These are phyloP conservation scores for Kazachstania martiniae DNA, from an alignment of 805 yeast species.

Conservation along the genomic window DNA sequence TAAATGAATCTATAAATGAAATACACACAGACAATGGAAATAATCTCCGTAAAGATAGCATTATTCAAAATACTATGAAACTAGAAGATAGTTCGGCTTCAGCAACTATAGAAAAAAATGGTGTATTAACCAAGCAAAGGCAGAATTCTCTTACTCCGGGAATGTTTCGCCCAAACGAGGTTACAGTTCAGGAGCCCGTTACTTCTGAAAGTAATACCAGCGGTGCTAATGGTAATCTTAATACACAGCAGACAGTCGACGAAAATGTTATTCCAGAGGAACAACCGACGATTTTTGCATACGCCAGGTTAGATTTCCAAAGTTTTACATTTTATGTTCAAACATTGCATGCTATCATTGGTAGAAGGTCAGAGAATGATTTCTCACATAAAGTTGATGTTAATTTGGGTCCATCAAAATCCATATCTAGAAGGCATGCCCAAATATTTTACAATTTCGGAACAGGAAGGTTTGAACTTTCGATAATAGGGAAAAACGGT, in stretches of 20 bases:
- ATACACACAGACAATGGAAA: too few species aligned
- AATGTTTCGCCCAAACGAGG: slow-evolving; percentile 18
- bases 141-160: slow-evolving; percentile 23
- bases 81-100: too few species aligned
- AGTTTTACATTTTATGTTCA: slow-evolving; percentile 92
- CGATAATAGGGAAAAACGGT: slow-evolving; percentile 90
- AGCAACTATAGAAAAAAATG: too few species aligned
- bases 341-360: slow-evolving; percentile 85
- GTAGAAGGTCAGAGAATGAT: slow-evolving; percentile 75
- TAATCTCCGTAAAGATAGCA: too few species aligned
- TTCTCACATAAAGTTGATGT: slow-evolving; percentile 72
- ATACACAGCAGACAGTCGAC: too few species aligned
- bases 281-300: slow-evolving; percentile 35
- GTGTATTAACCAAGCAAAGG: slow-evolving; percentile 10
- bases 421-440: slow-evolving; percentile 89
- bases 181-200: too few species aligned
- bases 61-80: too few species aligned
- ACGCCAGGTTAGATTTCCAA: slow-evolving; percentile 79
- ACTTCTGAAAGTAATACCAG: too few species aligned
- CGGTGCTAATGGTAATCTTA: too few species aligned
- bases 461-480: slow-evolving; percentile 84
- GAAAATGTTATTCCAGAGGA: slow-evolving; percentile 16
- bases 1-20: too few species aligned
- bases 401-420: slow-evolving; percentile 84
- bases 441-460: slow-evolving; percentile 95